Conservation (phyloP, 345 rosid species). For the Heritiera littoralis region DNA sequence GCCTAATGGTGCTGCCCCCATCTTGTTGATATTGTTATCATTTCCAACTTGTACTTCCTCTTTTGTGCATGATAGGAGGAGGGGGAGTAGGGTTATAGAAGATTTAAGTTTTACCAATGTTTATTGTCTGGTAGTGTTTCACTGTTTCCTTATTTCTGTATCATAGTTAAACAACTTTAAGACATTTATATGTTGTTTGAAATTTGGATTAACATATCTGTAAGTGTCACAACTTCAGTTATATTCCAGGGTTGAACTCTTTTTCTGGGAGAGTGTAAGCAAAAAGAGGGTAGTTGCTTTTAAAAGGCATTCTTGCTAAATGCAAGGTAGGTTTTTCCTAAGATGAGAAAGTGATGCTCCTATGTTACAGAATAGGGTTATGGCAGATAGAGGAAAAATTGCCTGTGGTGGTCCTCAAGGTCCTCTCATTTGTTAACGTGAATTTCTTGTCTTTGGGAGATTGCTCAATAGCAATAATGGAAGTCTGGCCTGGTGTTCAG, state of each 20-base stretch:
- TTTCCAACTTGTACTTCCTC: not conserved
- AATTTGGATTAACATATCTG: not conserved
- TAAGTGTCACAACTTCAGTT: not conserved
- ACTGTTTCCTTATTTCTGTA: not conserved
- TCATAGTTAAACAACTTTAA: not conserved
- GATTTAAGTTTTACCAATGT: not conserved
- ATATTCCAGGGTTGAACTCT: slow-evolving; percentile 5
- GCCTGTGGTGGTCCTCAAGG: slow-evolving; percentile 9
- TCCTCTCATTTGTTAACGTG: slow-evolving; percentile 15
- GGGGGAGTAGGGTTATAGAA: not conserved
- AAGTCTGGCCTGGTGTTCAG: slow-evolving; percentile 1
- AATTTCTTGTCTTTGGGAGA: slow-evolving; percentile 20
- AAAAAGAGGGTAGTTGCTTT: not conserved
- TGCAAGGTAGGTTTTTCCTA: slow-evolving; percentile 11
- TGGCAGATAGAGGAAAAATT: slow-evolving; percentile 14
- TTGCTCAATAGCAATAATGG: slow-evolving; percentile 12
- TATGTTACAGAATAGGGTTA: slow-evolving; percentile 6
- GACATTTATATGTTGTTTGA: not conserved
- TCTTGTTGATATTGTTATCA: not conserved
- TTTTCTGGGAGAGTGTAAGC: slow-evolving; percentile 3
- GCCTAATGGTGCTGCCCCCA: not conserved
- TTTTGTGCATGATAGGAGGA: not conserved
- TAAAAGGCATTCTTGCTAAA: not conserved
- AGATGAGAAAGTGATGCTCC: slow-evolving; percentile 10
- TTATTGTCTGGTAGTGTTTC: not conserved